A percentile compares a stretch with the other conserved stretches of the same genome.
These are phyloP conservation scores for Pythium utonaiense DNA, from an alignment of 352 stramenopile genomes.

Conservation along the genomic window DNA sequence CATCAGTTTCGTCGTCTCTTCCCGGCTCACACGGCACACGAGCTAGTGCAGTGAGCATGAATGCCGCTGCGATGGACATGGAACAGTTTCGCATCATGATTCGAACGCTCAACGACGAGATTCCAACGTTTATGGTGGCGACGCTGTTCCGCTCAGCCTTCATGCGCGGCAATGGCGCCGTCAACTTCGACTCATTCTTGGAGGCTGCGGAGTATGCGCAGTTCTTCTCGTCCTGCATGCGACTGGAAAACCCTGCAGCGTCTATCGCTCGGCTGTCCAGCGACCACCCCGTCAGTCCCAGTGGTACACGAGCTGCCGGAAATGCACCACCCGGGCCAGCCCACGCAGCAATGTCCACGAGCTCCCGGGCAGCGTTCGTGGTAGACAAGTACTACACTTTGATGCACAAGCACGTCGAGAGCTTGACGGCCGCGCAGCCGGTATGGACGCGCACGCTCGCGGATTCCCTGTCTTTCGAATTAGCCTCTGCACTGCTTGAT, in stretches of 20 bases:
- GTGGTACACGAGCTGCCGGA: neutral
- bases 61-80: conserved; percentile 80
- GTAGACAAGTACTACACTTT: conserved; percentile 56
- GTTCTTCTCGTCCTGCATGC: conserved; percentile 88
- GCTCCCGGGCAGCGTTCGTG: conserved; percentile 40
- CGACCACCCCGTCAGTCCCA: conserved; percentile 6
- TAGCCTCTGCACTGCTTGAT: conserved; percentile 43
- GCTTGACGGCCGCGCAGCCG: conserved; percentile 34
- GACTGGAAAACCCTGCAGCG: conserved; percentile 55
- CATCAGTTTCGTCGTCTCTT: conserved; percentile 26
- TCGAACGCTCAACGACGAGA: conserved; percentile 74
- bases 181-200: conserved; percentile 89
- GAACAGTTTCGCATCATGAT: conserved; percentile 90
- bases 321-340: conserved; percentile 21
- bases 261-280: conserved; percentile 34
- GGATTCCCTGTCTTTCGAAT: conserved; percentile 48
- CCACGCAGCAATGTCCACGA: conserved; percentile 35
- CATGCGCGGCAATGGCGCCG: conserved; percentile 56
- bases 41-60: conserved; percentile 3
- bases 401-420: conserved; percentile 39
- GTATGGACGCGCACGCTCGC: conserved; percentile 57
- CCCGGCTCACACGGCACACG: neutral
- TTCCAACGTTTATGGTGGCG: conserved; percentile 55
- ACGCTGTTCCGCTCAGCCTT: conserved; percentile 67
- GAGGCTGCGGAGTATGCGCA: conserved; percentile 73